phyloP scores from a whole-genome alignment of 805 yeast genomes.

The Kockiozyma suomiensis region DNA sequence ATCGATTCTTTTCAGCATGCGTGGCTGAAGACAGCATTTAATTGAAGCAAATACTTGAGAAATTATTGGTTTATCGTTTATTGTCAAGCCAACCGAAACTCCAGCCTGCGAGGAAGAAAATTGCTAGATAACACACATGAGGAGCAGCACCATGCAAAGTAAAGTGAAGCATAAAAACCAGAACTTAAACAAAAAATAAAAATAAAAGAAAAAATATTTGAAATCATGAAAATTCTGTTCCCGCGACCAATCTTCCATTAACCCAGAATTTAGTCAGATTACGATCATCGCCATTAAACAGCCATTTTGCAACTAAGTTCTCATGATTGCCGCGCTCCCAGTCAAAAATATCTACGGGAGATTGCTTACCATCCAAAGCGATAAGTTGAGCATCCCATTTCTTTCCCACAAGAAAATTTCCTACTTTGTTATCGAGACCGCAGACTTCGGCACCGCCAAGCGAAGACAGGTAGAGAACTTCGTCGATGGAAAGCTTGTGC shows the following conservation, averaged over 20 bases:
- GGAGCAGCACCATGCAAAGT: not conserved
- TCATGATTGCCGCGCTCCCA: constrained; percentile 55
- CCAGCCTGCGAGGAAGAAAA: not conserved
- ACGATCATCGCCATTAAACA: constrained; percentile 91
- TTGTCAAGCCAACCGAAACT: not conserved
- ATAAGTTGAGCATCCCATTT: constrained; percentile 82
- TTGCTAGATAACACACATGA: not conserved
- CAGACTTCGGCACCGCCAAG: constrained; percentile 85
- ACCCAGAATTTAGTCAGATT: constrained; percentile 83
- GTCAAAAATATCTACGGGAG: constrained; percentile 72
- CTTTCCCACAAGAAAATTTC: constrained; percentile 76
- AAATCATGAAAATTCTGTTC: constrained; percentile 36
- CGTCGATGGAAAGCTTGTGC: constrained; percentile 62
- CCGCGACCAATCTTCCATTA: constrained; percentile 66
- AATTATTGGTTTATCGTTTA: not conserved
- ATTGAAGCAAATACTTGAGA: not conserved
- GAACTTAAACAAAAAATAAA: not conserved
- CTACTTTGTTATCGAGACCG: constrained; percentile 58
- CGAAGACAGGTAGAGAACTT: constrained; percentile 80
- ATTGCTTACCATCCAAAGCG: constrained; percentile 53
- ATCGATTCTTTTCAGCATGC: too few species aligned
- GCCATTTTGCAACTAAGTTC: constrained; percentile 80
- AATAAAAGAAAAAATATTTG: not conserved
- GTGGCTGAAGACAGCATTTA: too few species aligned
- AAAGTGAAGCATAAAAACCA: too few species aligned